Evolutionary conservation across 2,329 filamentous ascomycete species (phyloP), one percentile per base, ranked within the genome.

Genomic region (Penicillium hordei): DNA sequence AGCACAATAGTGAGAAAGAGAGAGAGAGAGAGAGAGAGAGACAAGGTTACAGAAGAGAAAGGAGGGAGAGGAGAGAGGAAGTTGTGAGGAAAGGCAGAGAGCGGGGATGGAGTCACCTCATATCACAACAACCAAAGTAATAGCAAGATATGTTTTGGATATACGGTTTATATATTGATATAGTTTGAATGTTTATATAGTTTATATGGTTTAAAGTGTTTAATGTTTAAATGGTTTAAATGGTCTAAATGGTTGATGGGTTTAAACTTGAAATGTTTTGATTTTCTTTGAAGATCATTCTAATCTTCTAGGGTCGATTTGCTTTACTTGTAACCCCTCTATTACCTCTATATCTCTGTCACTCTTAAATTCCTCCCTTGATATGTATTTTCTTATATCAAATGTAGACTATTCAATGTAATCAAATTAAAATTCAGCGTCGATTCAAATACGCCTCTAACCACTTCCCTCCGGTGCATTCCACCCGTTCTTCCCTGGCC

Each of bases 81-180:
- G 51, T 55, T 55, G 52, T 39, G 43, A 59, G 55, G 46, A 58
- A 40, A 42, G 21, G 59, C 55, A 58, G 60, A 58, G 60, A 62
- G 63, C 63, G 63, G 63, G 61, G 61, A 65, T 62, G 63, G 63
- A 64, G 63, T 65, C 64, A 66, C 64, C 64, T 64, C 64, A 66
- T 63, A 63, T 65, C 60, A 60, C 60, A 58, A 54, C 58, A 51
- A 33, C 43, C 44, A 45, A 42, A 52, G 49, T 54, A 52, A 54
- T 50, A 57, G 39, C 52, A 55, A 3, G 10, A 2, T 31, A 13
- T 34, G 33, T 34, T 34, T 17, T 34, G 0, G 13, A 6, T 34
- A 42, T 23, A 15, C 3, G 27, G 27, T n/a, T 17, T 34, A 33
- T 17, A 34, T 34, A 34, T 46, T 48, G 25, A 21, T 29, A 36